phyloP scores from a whole-genome alignment of 2,329 filamentous ascomycete genomes.

The Ophiostoma angusticollis region DNA sequence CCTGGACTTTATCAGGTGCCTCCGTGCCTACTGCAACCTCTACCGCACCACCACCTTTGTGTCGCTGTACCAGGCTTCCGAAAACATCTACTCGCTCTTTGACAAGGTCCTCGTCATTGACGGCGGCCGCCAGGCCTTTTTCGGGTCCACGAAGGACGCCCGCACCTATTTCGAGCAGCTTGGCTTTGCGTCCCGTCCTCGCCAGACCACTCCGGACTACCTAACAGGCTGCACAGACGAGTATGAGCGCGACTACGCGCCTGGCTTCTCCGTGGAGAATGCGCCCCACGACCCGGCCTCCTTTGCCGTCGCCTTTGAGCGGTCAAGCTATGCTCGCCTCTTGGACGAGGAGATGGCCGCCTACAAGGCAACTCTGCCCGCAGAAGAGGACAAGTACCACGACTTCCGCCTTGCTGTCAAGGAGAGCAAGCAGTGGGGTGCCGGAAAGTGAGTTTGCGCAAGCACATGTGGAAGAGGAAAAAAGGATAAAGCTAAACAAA shows the following conservation, averaged over 20 bases:
- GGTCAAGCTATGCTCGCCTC: slow-evolving; percentile 44
- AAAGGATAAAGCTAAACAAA: not conserved
- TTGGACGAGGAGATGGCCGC: slow-evolving; percentile 53
- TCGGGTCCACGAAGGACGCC: slow-evolving; percentile 55
- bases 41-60: slow-evolving; percentile 78
- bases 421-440: slow-evolving; percentile 66
- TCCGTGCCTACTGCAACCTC: slow-evolving; percentile 71
- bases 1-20: slow-evolving; percentile 42
- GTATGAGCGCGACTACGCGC: slow-evolving; percentile 67
- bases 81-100: slow-evolving; percentile 67
- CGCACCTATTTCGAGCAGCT: slow-evolving; percentile 63
- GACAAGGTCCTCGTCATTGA: slow-evolving; percentile 80
- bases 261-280: slow-evolving; percentile 51
- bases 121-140: slow-evolving; percentile 62
- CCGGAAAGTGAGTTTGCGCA: slow-evolving; percentile 21
- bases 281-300: slow-evolving; percentile 56
- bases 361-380: slow-evolving; percentile 52
- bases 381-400: slow-evolving; percentile 55
- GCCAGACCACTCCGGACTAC: slow-evolving; percentile 73
- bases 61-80: slow-evolving; percentile 73
- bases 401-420: slow-evolving; percentile 65
- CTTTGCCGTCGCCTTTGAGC: slow-evolving; percentile 56
- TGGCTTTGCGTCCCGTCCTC: slow-evolving; percentile 60
- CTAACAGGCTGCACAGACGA: slow-evolving; percentile 71
- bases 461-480: not conserved